Evolutionary conservation across 345 rosid species (phyloP).

Genomic region (Psidium friedrichsthalianum): DNA sequence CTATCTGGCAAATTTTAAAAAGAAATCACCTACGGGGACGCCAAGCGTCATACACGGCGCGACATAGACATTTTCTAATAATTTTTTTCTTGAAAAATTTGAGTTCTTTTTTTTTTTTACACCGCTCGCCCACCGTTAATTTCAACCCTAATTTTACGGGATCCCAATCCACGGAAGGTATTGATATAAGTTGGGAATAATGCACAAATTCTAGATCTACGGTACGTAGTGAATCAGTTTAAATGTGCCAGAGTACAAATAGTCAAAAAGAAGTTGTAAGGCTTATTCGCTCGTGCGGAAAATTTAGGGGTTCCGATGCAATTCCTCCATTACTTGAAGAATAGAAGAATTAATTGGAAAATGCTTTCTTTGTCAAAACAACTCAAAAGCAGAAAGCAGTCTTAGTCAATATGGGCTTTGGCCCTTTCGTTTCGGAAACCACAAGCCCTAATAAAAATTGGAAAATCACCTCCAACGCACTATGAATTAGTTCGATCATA

Average conservation of each 20-base stretch:
- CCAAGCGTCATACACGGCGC: too few relatives aligned
- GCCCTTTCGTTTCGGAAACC: not conserved
- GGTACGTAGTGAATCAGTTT: not conserved
- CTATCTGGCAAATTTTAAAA: too few relatives aligned
- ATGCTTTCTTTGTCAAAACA: not conserved
- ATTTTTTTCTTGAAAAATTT: too few relatives aligned
- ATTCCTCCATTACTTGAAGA: not conserved
- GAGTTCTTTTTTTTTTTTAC: too few relatives aligned
- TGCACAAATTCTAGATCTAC: not conserved
- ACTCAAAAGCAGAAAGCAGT: not conserved
- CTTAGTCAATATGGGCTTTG: not conserved
- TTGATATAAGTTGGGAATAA: not conserved
- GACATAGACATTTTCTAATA: too few relatives aligned
- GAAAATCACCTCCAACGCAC: not conserved
- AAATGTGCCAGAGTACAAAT: not conserved
- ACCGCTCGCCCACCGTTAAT: too few relatives aligned
- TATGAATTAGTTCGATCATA: not conserved
- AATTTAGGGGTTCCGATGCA: not conserved
- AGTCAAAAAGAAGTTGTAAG: not conserved
- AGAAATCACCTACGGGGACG: too few relatives aligned
- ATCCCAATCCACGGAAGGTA: not conserved
- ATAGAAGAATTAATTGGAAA: not conserved
- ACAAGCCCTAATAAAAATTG: not conserved
- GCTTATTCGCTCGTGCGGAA: not conserved
- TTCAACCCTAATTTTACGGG: not conserved